These are phyloP conservation scores for Eucalyptus marginata DNA, from an alignment of 345 rosid species.

Conservation along the genomic window DNA sequence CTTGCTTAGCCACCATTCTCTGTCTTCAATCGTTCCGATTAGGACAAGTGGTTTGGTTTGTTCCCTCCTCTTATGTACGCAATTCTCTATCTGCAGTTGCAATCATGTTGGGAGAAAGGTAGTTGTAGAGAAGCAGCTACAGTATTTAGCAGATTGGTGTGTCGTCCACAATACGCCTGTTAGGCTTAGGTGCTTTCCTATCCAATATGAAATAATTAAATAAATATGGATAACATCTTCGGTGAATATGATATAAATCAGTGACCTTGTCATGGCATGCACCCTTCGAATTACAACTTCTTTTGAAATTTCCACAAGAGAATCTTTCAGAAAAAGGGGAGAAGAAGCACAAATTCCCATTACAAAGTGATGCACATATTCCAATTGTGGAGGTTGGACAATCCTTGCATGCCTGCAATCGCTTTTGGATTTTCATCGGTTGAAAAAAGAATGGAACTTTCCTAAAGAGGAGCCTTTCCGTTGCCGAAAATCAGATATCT, in stretches of 20 bases:
- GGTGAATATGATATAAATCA: not conserved
- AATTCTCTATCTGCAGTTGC: not conserved
- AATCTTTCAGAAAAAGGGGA: not conserved
- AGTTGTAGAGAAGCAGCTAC: not conserved
- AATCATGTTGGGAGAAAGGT: not conserved
- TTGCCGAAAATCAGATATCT: not conserved
- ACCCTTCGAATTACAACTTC: not conserved
- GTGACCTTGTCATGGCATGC: not conserved
- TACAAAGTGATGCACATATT: not conserved
- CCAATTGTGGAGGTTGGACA: not conserved
- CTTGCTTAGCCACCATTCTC: not conserved
- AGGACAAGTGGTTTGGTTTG: not conserved
- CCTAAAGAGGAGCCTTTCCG: not conserved
- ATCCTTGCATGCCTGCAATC: not conserved
- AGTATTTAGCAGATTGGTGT: not conserved
- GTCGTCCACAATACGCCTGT: not conserved
- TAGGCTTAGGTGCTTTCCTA: not conserved
- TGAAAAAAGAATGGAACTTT: not conserved
- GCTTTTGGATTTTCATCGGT: not conserved
- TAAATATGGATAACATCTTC: not conserved
- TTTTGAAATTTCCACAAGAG: not conserved
- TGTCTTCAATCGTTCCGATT: not conserved
- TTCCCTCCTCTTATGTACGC: not conserved
- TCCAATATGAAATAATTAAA: not conserved
- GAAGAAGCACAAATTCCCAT: not conserved